Base-by-base conservation (phyloP, 2,329 filamentous ascomycete species). In the Sclerotinia borealis region DNA sequence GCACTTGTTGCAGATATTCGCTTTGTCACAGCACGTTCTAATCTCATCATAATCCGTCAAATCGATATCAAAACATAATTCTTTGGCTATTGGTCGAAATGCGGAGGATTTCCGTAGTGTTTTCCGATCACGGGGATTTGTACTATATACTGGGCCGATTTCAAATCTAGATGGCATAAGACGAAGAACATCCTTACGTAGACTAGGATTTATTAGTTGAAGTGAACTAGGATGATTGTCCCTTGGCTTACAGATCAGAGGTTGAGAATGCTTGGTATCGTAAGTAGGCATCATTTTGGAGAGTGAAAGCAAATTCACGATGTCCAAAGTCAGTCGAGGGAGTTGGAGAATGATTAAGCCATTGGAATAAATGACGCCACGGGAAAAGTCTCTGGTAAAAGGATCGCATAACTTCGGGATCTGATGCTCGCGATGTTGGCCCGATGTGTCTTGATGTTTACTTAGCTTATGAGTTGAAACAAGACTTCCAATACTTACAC, bases 21-120 rank as follows among this genome's bases (percentile, higher is more conserved):
- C 92, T 75, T 93, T 93, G 72, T 88, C 87, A 75, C 95, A 99
- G 78, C 95, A 99, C 34, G 93, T 97, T 70, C 95, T 88, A 68
- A 99, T 91, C 68, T 96, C 92, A 75, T 99, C 95, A 77, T 99
- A 99, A 78, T 98, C 95, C 61, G 95, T 98, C 84, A 99, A 84
- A 84, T 99, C 95, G 72, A 99, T 98, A 88, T 99, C 95, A 76
- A 99, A 98, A 71, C 96, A 96, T 45, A 99, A 80, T 76, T 99
- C 95, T 76, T 99, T 99, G 63, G 90, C 84, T 37, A 97, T 76
- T 0, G 95, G 93, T 67, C 88, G 89, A 79, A 99, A 97, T 10
- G 91, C 86, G 54, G 86, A 85, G 41, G 88, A 84, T 76, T 92
- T 93, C 60, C 89, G 86, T 39, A 98, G 77, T 0, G 88, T 88